phyloP scores from a whole-genome alignment of 352 stramenopile species.

The Globisporangium radiosum region DNA sequence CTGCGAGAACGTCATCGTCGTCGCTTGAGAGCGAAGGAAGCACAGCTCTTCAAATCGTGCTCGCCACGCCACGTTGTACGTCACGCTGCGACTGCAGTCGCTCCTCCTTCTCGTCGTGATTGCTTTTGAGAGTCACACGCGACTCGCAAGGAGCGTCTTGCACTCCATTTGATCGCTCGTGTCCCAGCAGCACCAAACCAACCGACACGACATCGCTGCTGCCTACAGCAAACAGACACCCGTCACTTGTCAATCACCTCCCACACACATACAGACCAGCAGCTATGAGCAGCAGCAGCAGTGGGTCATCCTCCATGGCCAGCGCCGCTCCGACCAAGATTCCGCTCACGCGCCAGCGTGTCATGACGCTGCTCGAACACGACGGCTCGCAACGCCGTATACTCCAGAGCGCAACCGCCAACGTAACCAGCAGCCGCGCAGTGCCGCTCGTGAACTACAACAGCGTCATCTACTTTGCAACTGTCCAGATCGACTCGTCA shows the following conservation, averaged over 20 bases:
- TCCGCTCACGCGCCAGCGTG: slow-evolving; percentile 13
- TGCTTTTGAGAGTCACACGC: too few relatives aligned
- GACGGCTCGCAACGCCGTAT: neutral
- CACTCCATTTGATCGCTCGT: too few relatives aligned
- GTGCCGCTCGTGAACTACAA: slow-evolving; percentile 32
- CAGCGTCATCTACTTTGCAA: slow-evolving; percentile 58
- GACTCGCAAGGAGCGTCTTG: too few relatives aligned
- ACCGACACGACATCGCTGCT: neutral
- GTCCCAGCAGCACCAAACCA: too few relatives aligned
- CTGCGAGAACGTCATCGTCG: too few relatives aligned
- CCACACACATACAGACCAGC: neutral
- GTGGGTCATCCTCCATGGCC: neutral
- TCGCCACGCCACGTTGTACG: too few relatives aligned
- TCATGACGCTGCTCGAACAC: slow-evolving; percentile 6
- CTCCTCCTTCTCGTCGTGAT: too few relatives aligned
- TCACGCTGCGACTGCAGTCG: too few relatives aligned
- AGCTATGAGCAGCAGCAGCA: slow-evolving; percentile 3
- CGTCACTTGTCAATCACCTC: neutral
- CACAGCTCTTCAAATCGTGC: too few relatives aligned
- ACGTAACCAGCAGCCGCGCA: neutral
- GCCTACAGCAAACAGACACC: too few relatives aligned
- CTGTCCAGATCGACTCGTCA: slow-evolving; percentile 34
- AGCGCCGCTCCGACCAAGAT: slow-evolving; percentile 8
- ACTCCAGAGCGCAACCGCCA: neutral
- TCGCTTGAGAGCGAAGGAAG: too few relatives aligned